A percentile compares a stretch with the other conserved stretches of the same genome.
Evolutionary conservation across 768 basidiomycete species (phyloP).

Genomic region (Kwoniella newhampshirensis): DNA sequence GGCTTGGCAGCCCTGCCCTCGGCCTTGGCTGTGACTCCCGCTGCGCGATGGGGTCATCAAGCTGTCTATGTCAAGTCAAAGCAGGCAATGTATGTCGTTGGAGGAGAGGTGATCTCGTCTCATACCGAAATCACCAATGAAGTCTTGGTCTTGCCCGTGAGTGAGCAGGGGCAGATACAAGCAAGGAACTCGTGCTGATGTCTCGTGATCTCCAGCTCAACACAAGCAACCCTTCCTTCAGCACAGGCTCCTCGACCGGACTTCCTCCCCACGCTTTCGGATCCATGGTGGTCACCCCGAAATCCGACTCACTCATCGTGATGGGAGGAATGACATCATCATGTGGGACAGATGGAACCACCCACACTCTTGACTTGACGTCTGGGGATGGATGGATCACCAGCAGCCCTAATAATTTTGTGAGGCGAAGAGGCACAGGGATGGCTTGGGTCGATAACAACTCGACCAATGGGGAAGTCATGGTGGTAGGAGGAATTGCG

Average conservation of each 20-base stretch:
- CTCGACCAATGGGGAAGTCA: constrained; percentile 24
- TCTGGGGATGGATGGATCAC: constrained; percentile 29
- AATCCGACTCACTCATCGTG: constrained; percentile 33
- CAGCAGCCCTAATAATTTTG: constrained; percentile 26
- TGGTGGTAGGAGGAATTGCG: constrained; percentile 49
- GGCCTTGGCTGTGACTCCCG: constrained; percentile 30
- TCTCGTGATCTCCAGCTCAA: constrained; percentile 31
- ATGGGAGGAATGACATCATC: constrained; percentile 50
- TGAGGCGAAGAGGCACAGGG: constrained; percentile 42
- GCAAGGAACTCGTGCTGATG: too few species aligned
- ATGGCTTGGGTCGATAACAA: constrained; percentile 35
- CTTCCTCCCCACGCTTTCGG: constrained; percentile 52
- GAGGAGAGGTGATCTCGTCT: constrained; percentile 40
- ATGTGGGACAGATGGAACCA: constrained; percentile 35
- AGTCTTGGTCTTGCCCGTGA: constrained; percentile 44
- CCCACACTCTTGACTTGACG: constrained; percentile 39
- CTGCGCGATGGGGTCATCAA: constrained; percentile 51
- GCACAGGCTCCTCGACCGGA: constrained; percentile 26
- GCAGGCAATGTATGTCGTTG: constrained; percentile 49
- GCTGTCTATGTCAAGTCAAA: constrained; percentile 47
- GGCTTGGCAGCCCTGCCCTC: constrained; percentile 14
- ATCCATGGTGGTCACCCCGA: constrained; percentile 26
- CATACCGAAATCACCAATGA: constrained; percentile 50
- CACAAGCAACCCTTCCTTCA: constrained; percentile 39
- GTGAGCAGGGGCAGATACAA: constrained; percentile 1